Percentiles rank a stretch among this genome's conserved stretches.
Evolutionary conservation across 306 rosid genomes (phyloP).

Genomic region (Sicyos edulis): DNA sequence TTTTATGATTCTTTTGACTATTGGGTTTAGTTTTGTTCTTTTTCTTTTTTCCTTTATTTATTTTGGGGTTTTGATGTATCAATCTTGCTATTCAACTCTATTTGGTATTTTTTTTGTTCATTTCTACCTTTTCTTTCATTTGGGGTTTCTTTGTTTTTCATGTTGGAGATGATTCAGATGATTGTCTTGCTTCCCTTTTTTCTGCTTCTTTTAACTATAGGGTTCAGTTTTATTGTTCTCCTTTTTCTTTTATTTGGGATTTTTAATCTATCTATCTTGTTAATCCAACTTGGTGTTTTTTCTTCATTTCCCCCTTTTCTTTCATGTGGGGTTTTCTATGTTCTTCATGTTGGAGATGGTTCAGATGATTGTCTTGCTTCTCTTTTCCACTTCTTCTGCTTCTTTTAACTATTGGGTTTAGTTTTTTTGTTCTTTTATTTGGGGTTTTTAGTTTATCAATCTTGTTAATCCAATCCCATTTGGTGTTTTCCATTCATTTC

Average conservation of each 20-base stretch:
- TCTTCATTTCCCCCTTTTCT: not conserved
- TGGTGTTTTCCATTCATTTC: too few species aligned
- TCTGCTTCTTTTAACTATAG: not conserved
- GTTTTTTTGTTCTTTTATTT: not conserved
- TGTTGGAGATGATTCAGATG: not conserved
- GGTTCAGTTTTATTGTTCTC: not conserved
- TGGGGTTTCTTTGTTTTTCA: conserved; percentile 6
- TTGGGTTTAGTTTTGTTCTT: conserved; percentile 1
- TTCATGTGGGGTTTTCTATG: conserved; percentile 14
- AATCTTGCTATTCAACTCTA: too few species aligned
- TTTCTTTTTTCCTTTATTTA: not conserved
- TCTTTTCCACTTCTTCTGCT: not conserved
- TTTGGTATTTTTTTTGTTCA: too few species aligned
- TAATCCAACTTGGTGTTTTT: not conserved
- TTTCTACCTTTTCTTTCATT: not conserved
- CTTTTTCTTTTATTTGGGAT: not conserved
- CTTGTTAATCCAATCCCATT: too few species aligned
- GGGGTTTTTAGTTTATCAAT: not conserved
- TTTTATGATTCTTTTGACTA: not conserved
- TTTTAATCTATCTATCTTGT: not conserved
- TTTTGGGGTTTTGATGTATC: not conserved
- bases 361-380: not conserved
- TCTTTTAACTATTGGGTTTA: conserved; percentile 1
- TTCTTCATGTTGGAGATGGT: not conserved
- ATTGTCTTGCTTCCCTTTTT: not conserved